These are phyloP conservation scores for Neobulgaria alba DNA, from an alignment of 2,329 filamentous ascomycete species.

Conservation along the genomic window DNA sequence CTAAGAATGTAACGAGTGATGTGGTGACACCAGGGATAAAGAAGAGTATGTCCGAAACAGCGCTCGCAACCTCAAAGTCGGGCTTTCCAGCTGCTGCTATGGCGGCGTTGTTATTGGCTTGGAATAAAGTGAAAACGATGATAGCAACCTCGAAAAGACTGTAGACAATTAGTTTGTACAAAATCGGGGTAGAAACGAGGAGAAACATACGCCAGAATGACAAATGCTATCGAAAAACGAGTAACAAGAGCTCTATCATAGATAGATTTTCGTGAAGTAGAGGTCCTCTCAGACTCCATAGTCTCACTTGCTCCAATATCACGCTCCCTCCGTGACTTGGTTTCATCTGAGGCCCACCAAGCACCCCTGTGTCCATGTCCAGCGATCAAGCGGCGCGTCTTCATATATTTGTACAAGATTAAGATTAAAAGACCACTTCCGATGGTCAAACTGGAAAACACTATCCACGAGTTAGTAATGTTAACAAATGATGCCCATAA, in stretches of 20 bases:
- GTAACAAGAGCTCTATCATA: conserved; percentile 39
- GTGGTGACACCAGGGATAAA: conserved; percentile 34
- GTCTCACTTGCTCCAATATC: conserved; percentile 10
- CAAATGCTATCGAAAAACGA: conserved; percentile 37
- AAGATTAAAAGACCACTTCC: conserved; percentile 32
- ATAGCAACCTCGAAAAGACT: conserved; percentile 33
- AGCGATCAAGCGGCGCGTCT: conserved; percentile 30
- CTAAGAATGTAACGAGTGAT: conserved; percentile 31
- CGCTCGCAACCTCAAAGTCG: conserved; percentile 28
- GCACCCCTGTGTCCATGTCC: conserved; percentile 21
- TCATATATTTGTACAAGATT: conserved; percentile 35
- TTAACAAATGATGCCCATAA: not conserved
- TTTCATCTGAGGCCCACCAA: conserved; percentile 3
- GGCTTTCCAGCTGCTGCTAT: conserved; percentile 25
- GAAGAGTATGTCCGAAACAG: conserved; percentile 28
- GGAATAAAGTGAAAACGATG: conserved; percentile 32
- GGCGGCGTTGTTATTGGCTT: conserved; percentile 25
- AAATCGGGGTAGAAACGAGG: not conserved
- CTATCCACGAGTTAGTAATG: conserved; percentile 21
- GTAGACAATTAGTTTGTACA: conserved; percentile 5
- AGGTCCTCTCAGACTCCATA: conserved; percentile 4
- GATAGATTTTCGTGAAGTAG: conserved; percentile 26
- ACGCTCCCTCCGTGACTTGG: too few relatives aligned
- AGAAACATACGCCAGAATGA: conserved; percentile 29
- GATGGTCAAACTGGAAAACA: conserved; percentile 32